Evolutionary conservation across 2,329 filamentous ascomycete species (phyloP), one percentile per base, ranked within the genome.

Genomic region (Trichocomaceae sp.): DNA sequence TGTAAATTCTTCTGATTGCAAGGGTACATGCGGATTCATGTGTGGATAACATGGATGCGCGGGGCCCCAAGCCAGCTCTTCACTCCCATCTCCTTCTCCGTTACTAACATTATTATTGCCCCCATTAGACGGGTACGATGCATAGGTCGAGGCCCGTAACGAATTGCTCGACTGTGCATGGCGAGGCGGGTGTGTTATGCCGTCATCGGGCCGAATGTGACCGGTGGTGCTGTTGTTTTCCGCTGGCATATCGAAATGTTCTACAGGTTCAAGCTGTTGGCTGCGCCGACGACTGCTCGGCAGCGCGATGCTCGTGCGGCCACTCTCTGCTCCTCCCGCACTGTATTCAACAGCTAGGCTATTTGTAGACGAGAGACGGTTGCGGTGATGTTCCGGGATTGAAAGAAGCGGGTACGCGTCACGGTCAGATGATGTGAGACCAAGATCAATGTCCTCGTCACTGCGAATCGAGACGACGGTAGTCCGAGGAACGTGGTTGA

Each of bases 31-130:
- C 0, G 91, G 88, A 66, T 97, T 97, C 39, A 90, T 76, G 66
- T 97, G 93, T 48, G 93, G 93, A 67, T 86, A 97, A 70, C 93
- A 99, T 4, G 93, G 92, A 69, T 99, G 93, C 41, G 87, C 84
- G 13, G 91, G 90, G 0, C 93, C 92, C 93, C 93, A 99, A 71
- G 90, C 83, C 50, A 90, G 83, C 59, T 87, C 86, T 52, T 84
- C 78, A 26, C 83, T 84, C 20, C 81, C 79, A 49, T 84, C 81
- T 13, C 66, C 70, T 47, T 57, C 85, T 81, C 31, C 77, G 9
- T 57, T 56, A 12, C 62, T 68, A 13, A 37, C 29, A 51, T 56
- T 59, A 51, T 56, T 59, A 37, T 64, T 62, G 26, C 63, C 66
- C 8, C 68, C 67, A 31, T 71, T 68, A 12, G 70, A 72, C 1